Evolutionary conservation across 1,284 basidiomycete species (phyloP), one percentile per base, ranked within the genome.

Genomic region (Laetiporus sulphureus): DNA sequence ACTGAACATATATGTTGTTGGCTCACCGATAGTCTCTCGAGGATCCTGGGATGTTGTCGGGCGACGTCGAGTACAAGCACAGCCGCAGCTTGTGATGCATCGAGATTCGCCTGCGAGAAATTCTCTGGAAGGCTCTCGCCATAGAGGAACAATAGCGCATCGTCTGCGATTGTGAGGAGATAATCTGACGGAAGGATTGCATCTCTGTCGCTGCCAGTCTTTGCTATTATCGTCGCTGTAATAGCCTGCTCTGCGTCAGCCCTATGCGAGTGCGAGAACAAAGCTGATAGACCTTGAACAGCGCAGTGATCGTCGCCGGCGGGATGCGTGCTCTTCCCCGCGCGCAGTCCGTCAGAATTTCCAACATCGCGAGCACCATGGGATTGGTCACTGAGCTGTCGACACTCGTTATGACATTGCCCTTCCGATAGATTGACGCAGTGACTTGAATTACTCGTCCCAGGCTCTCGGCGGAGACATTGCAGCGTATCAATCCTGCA

Each of bases 261-360:
- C n/a, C n/a, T n/a, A n/a, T n/a, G n/a, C n/a, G n/a, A n/a, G n/a
- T n/a, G n/a, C n/a, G n/a, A n/a, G n/a, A n/a, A n/a, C n/a, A n/a
- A n/a, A n/a, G n/a, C n/a, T n/a, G n/a, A n/a, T n/a, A n/a, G n/a
- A n/a, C 79, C 61, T 80, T 75, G 1, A 77, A 51, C 40, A 78
- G 63, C 0, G 73, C 64, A 21, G 62, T 65, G 19, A 81, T 46
- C 10, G 77, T 79, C 8, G 61, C 51, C 2, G 76, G 65, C n/a
- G 60, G 56, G 6, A 77, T 62, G 40, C 75, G 69, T 19, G 69
- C 64, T 55, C 78, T 82, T 43, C 73, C 53, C 32, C 70, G 65
- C 18, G 82, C 58, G 7, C 69, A 71, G 40, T 82, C 80, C 13
- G 63, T 63, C 20, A 79, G 53, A 3, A 77, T 65, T 38, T 85